These are phyloP conservation scores for Pseudotsuga menziesii DNA, from an alignment of 75 land plant genomes.

Conservation along the genomic window DNA sequence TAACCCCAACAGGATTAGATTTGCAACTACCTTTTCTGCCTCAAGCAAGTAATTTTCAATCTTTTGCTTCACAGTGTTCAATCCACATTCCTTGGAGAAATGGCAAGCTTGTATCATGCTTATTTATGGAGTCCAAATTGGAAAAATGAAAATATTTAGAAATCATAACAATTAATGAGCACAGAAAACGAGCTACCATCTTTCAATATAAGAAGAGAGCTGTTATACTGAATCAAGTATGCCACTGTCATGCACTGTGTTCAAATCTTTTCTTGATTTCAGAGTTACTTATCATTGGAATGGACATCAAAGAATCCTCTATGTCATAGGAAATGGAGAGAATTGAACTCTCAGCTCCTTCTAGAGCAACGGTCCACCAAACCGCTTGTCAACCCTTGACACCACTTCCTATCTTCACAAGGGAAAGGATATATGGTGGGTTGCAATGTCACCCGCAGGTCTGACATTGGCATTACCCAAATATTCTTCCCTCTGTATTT, in stretches of 20 bases:
- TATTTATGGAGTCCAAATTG: constrained; percentile 1
- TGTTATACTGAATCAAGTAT: background rate
- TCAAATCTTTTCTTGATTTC: background rate
- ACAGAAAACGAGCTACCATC: background rate
- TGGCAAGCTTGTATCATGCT: constrained; percentile 49
- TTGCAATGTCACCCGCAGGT: constrained; percentile 53
- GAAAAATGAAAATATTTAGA: background rate
- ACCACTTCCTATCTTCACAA: constrained; percentile 53
- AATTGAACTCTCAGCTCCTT: constrained; percentile 91
- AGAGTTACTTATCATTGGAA: background rate
- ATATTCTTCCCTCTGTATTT: constrained; percentile 27
- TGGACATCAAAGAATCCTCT: background rate
- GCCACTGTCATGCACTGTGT: background rate
- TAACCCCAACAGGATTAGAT: background rate
- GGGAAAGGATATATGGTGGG: constrained; percentile 41
- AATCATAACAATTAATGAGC: constrained; percentile 30
- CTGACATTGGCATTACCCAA: constrained; percentile 66
- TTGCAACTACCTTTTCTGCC: constrained; percentile 48
- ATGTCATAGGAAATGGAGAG: constrained; percentile 78
- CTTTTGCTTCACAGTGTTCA: constrained; percentile 50
- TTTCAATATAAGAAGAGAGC: background rate
- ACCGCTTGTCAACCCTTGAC: constrained; percentile 53
- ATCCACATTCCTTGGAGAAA: constrained; percentile 54
- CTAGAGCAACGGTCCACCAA: constrained; percentile 74
- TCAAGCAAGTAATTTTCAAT: constrained; percentile 67